Evolutionary conservation across 108 stramenopile genomes (phyloP).

Genomic region (Skeletonema tropicum): DNA sequence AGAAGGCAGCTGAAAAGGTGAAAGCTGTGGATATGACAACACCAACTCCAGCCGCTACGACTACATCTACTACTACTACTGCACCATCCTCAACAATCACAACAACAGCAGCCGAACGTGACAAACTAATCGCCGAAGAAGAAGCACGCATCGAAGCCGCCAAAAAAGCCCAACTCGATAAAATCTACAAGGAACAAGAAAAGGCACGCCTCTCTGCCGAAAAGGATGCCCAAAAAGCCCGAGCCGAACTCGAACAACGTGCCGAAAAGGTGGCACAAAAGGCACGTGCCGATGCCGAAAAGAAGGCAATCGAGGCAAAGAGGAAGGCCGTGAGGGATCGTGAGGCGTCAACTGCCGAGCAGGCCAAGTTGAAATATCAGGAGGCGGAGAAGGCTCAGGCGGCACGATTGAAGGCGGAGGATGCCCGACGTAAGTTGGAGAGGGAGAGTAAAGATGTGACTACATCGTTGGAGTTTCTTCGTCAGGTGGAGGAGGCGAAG

Average conservation of each 20-base stretch:
- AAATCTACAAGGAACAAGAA: constrained; percentile 3
- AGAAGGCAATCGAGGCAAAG: not conserved
- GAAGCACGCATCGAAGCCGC: not conserved
- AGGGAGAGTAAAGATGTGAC: not conserved
- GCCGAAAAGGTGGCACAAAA: constrained; percentile 1
- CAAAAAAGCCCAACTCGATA: not conserved
- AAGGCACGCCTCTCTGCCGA: not conserved
- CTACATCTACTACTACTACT: not conserved
- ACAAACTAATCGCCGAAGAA: not conserved
- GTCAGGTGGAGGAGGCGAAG: not conserved
- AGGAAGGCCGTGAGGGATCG: not conserved
- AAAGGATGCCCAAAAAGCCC: constrained; percentile 1
- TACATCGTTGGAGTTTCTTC: not conserved
- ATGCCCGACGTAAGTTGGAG: not conserved
- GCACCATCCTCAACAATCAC: not conserved
- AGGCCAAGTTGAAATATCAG: constrained; percentile 3
- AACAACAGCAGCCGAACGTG: not conserved
- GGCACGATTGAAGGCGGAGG: not conserved
- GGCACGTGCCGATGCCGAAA: not conserved
- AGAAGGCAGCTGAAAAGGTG: not conserved
- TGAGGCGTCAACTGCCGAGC: not conserved
- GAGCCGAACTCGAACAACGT: not conserved
- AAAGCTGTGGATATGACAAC: not conserved
- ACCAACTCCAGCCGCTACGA: not conserved
- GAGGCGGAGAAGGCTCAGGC: constrained; percentile 7